Conservation (phyloP, 306 rosid species). For the Psophocarpus tetragonolobus region DNA sequence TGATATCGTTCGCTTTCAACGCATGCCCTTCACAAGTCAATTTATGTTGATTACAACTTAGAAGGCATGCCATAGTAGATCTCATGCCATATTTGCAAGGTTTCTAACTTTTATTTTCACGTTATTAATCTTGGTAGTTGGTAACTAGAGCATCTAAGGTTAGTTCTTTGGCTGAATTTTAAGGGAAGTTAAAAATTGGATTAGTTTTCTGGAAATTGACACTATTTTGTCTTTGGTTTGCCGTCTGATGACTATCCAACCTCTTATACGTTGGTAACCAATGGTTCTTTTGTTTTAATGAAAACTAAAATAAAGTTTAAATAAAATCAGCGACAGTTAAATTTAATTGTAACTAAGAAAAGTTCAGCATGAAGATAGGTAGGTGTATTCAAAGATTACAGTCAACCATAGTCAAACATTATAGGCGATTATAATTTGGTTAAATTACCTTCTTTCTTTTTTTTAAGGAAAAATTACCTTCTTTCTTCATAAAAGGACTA, state of each 20-base stretch:
- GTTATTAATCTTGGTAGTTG: neutral
- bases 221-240: too few species aligned
- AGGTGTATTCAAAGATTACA: too few species aligned
- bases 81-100: slow-evolving; percentile 31
- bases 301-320: neutral
- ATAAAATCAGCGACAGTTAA: neutral
- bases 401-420: neutral
- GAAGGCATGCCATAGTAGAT: slow-evolving; percentile 3
- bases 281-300: neutral
- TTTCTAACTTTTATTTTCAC: slow-evolving; percentile 15
- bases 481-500: too few species aligned
- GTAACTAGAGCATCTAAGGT: neutral
- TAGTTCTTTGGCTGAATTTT: neutral
- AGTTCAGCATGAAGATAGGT: too few species aligned
- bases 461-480: neutral
- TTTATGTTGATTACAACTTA: slow-evolving; percentile 2
- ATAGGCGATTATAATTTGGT: too few species aligned
- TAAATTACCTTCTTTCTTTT: too few species aligned
- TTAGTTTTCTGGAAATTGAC: neutral
- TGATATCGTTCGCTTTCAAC: slow-evolving; percentile 27
- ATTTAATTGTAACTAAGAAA: too few species aligned
- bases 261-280: neutral
- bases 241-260: neutral
- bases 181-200: neutral
- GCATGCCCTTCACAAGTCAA: slow-evolving; percentile 21